Conservation (phyloP, 805 yeast genomes). For the Monosporozyma solicola region DNA sequence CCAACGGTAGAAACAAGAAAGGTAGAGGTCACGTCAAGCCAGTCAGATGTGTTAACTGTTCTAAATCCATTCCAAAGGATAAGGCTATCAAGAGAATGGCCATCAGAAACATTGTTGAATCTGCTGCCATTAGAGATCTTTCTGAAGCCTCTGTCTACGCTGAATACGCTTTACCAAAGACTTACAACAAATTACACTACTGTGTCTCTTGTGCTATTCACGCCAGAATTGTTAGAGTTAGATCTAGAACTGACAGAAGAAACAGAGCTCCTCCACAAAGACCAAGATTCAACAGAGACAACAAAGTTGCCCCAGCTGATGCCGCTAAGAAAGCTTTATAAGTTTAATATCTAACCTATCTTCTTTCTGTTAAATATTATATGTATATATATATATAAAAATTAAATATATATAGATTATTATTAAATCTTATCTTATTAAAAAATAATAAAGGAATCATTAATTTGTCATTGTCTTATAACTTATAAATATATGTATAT, state of each 20-base stretch:
- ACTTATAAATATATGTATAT: not conserved
- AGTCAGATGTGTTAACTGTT: slow-evolving; percentile 99
- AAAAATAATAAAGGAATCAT: not conserved
- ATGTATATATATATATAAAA: not conserved
- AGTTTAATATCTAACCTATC: slow-evolving; percentile 12
- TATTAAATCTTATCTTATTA: not conserved
- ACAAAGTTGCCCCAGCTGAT: slow-evolving; percentile 92
- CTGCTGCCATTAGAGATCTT: slow-evolving; percentile 99
- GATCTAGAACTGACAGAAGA: slow-evolving; percentile 98
- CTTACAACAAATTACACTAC: slow-evolving; percentile 99
- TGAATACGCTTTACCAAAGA: slow-evolving; percentile 99
- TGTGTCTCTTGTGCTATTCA: slow-evolving; percentile 99
- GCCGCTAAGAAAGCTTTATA: slow-evolving; percentile 90
- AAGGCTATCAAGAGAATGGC: slow-evolving; percentile 99
- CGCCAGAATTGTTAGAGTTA: slow-evolving; percentile 99
- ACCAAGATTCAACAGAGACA: slow-evolving; percentile 95
- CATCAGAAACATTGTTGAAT: slow-evolving; percentile 99
- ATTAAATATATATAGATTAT: not conserved
- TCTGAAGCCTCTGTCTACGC: slow-evolving; percentile 98
- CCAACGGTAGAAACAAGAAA: slow-evolving; percentile 99
- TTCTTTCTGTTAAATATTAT: not conserved
- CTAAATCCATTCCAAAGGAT: slow-evolving; percentile 99
- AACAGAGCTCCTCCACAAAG: slow-evolving; percentile 98
- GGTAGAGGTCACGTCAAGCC: slow-evolving; percentile 99
- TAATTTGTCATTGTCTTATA: not conserved